Evolutionary conservation across 2,329 filamentous ascomycete species (phyloP).

Genomic region (Exophiala lecanii-corni): DNA sequence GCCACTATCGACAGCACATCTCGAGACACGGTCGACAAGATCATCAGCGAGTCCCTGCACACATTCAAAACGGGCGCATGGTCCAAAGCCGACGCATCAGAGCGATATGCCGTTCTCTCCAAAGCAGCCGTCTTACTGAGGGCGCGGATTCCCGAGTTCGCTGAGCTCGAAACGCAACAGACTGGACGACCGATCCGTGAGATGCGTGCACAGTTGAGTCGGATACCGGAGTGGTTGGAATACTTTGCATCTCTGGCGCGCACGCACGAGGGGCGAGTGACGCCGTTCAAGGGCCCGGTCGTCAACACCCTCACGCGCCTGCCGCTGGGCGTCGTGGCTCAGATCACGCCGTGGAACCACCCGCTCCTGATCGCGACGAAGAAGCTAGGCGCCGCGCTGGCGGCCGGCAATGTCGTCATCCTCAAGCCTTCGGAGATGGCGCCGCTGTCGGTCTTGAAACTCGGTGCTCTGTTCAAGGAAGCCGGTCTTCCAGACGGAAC

Average conservation of each 20-base stretch:
- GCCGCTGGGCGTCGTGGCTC: slow-evolving; percentile 38
- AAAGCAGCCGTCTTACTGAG: slow-evolving; percentile 54
- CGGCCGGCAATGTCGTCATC: slow-evolving; percentile 37
- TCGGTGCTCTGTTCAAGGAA: slow-evolving; percentile 38
- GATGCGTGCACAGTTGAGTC: slow-evolving; percentile 64
- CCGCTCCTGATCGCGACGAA: slow-evolving; percentile 30
- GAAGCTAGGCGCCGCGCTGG: slow-evolving; percentile 30
- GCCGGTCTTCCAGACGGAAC: slow-evolving; percentile 42
- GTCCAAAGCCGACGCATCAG: slow-evolving; percentile 54
- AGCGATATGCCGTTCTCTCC: slow-evolving; percentile 60
- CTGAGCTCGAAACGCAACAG: slow-evolving; percentile 61
- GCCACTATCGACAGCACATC: slow-evolving; percentile 51
- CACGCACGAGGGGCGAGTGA: slow-evolving; percentile 61
- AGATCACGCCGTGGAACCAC: slow-evolving; percentile 39
- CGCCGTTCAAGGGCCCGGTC: slow-evolving; percentile 52
- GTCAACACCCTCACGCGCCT: slow-evolving; percentile 35
- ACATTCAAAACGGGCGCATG: slow-evolving; percentile 50
- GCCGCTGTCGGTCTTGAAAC: slow-evolving; percentile 38
- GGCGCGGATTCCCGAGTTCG: slow-evolving; percentile 50
- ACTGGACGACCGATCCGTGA: slow-evolving; percentile 65
- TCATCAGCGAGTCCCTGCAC: slow-evolving; percentile 36
- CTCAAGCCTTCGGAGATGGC: slow-evolving; percentile 40
- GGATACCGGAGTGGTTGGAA: slow-evolving; percentile 57
- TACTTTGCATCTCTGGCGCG: slow-evolving; percentile 66
- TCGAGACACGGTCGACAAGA: slow-evolving; percentile 49